Conservation (phyloP, 1,284 basidiomycete genomes). For the Pterulicium gracile region DNA sequence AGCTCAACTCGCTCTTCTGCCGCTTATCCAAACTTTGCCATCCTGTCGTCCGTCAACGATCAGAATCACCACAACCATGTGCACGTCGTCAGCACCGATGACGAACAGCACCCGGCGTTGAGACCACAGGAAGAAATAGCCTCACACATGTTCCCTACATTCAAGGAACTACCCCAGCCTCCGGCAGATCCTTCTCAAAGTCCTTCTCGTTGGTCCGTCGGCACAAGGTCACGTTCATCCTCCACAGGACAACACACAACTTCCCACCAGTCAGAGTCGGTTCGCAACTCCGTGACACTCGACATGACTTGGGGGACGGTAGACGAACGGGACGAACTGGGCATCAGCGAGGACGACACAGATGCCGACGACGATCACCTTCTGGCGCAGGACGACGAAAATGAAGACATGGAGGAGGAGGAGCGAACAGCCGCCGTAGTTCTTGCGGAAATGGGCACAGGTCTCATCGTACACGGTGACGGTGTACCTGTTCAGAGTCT, state of each 20-base stretch:
- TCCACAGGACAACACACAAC: constrained; percentile 42
- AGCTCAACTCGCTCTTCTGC: constrained; percentile 59
- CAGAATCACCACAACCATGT: constrained; percentile 41
- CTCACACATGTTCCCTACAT: background rate
- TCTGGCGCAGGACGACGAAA: constrained; percentile 38
- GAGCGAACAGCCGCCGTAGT: constrained; percentile 67
- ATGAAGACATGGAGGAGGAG: constrained; percentile 44
- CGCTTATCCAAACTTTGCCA: constrained; percentile 61
- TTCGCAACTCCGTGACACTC: constrained; percentile 28
- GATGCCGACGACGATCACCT: constrained; percentile 42
- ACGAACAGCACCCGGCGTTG: constrained; percentile 30
- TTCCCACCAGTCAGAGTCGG: constrained; percentile 29
- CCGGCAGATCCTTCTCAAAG: constrained; percentile 56
- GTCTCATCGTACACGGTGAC: constrained; percentile 65
- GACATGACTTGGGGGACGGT: constrained; percentile 51
- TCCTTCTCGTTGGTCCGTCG: constrained; percentile 38
- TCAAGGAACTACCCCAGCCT: constrained; percentile 11
- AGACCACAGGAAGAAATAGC: background rate
- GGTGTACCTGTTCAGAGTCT: constrained; percentile 49
- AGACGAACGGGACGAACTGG: constrained; percentile 63
- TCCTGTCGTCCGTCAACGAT: constrained; percentile 46
- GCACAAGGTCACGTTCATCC: constrained; percentile 47
- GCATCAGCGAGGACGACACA: constrained; percentile 62
- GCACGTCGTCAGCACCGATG: constrained; percentile 47
- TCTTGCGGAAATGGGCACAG: constrained; percentile 72